Base-by-base conservation (phyloP, 2,329 filamentous ascomycete genomes). In the Aspergillus pseudotamarii region DNA sequence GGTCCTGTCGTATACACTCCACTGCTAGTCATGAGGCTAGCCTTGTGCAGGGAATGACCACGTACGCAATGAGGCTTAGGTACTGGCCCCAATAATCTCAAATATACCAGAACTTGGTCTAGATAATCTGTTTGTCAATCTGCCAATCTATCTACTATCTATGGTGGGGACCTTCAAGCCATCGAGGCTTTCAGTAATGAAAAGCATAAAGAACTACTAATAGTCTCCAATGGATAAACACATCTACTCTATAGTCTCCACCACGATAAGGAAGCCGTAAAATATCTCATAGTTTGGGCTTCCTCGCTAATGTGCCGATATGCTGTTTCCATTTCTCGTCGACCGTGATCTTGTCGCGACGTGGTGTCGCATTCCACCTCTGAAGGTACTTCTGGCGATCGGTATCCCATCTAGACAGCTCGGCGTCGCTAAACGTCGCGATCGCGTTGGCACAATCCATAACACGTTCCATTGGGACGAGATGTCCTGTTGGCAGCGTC, bases 401-500 rank as follows among this genome's bases (percentile, higher is more conserved):
- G 6, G 19, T 5, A 16, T 60, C 50, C 58, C 48, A 60, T 30
- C 34, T 45, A 10, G 48, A 36, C 5, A 60, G 38, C 11, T 60
- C 58, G 9, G 48, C 30, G 2, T 60, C 21, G 23, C 32, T 54
- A 32, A 60, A 60, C 1, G 5, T 21, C 6, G 58, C 26, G 45
- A 38, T 32, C 5, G 36, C 58, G 21, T 38, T 19, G 28, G 58
- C 58, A 2, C 58, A 60, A 28, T 45, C 48, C 26, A 26, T 11
- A 28, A 60, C 48, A 5, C 14, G 34, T n/a, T 60, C 58, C 48
- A 60, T 54, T 6, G 48, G 58, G 46, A 46, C 26, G 2, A 60
- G 19, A 46, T 60, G 58, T 9, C 58, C 30, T 11, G 53, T 45
- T 3, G 53, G 41, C 5, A 74, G 64, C 14, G 69, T 59, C 10